A percentile compares a stretch with the other conserved stretches of the same genome.
Evolutionary conservation across 306 rosid species (phyloP).

Genomic region (Quercus cerris): DNA sequence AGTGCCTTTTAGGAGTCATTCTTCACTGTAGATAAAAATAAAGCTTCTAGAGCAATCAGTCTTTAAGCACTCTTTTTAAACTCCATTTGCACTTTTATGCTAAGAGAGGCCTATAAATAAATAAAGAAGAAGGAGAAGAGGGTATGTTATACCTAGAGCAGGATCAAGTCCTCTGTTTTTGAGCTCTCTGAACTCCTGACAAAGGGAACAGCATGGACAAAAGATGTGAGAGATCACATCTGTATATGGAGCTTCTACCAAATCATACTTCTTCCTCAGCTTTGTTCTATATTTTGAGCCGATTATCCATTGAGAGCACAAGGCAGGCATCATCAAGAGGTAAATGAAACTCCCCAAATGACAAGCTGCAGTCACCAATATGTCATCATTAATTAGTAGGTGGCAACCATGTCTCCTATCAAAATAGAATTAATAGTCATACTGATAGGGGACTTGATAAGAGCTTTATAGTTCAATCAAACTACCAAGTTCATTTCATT

Average conservation of each 20-base stretch:
- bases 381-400: neutral
- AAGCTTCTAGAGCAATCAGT: too few species aligned
- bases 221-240: constrained; percentile 63
- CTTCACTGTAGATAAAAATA: too few species aligned
- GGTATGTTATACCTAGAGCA: constrained; percentile 43
- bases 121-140: neutral
- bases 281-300: constrained; percentile 58
- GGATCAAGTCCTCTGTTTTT: constrained; percentile 59
- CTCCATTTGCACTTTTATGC: neutral
- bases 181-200: constrained; percentile 68
- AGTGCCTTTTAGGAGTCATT: too few species aligned
- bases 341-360: constrained; percentile 60
- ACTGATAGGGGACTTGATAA: too few species aligned
- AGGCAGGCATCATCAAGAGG: constrained; percentile 66
- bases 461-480: too few species aligned
- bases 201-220: constrained; percentile 67
- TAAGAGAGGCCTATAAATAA: neutral
- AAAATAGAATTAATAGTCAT: too few species aligned
- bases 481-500: too few species aligned
- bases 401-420: too few species aligned
- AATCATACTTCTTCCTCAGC: constrained; percentile 43
- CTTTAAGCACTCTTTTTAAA: too few species aligned
- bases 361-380: constrained; percentile 32
- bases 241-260: constrained; percentile 62
- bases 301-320: constrained; percentile 70